phyloP scores from a whole-genome alignment of 768 basidiomycete species.

The Lactarius akahatsu region DNA sequence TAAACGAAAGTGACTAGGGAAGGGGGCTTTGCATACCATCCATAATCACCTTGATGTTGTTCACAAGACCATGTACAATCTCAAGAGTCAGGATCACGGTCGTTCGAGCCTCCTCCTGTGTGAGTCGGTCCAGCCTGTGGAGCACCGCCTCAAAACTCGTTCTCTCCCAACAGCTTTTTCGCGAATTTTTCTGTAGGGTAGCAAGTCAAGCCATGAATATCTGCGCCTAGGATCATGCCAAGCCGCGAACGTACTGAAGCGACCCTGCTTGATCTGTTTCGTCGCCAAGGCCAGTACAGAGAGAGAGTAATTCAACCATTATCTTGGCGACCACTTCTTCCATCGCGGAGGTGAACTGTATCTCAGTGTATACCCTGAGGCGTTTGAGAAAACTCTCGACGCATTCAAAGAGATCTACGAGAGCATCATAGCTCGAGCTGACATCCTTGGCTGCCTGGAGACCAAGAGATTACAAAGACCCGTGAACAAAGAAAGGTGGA shows the following conservation, averaged over 20 bases:
- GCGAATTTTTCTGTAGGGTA: neutral
- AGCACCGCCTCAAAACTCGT: neutral
- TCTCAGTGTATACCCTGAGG: neutral
- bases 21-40: neutral
- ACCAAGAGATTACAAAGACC: neutral
- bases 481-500: too few relatives aligned
- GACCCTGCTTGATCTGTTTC: slow-evolving; percentile 9
- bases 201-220: too few relatives aligned
- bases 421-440: slow-evolving; percentile 4
- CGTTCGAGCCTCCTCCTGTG: slow-evolving; percentile 4
- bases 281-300: slow-evolving; percentile 16
- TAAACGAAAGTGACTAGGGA: neutral
- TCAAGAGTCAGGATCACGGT: neutral
- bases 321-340: slow-evolving; percentile 2
- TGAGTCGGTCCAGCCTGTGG: slow-evolving; percentile 7
- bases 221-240: too few relatives aligned
- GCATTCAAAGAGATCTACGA: slow-evolving; percentile 1
- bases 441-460: slow-evolving; percentile 7
- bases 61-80: slow-evolving; percentile 3
- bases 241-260: slow-evolving; percentile 7
- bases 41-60: slow-evolving; percentile 1
- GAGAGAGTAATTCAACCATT: slow-evolving; percentile 5
- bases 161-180: slow-evolving; percentile 13
- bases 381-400: slow-evolving; percentile 8
- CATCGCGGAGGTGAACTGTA: neutral